Base-by-base conservation (phyloP, 2,329 filamentous ascomycete genomes). In the Ophiostoma montium region DNA sequence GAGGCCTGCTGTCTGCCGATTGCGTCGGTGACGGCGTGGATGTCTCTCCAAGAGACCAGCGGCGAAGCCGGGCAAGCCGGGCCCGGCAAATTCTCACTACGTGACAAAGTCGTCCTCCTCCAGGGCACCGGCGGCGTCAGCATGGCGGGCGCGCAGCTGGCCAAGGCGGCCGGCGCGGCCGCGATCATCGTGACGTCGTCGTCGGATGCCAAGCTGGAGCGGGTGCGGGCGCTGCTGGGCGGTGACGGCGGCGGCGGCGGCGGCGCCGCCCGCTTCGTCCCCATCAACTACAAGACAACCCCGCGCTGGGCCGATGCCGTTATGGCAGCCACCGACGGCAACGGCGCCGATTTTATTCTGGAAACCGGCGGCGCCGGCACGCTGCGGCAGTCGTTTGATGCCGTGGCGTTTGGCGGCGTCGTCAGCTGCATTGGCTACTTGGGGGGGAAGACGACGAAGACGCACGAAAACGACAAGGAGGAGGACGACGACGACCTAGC, bases 1-100 rank as follows among this genome's bases (percentile, higher is more conserved):
- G 76, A 83, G 61, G 80, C 76, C 0, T 67, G 68, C 18, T 77
- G 74, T 39, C 59, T 83, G 6, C 77, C 79, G 8, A 75, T 82
- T 52, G 77, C 78, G 0, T 70, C 69, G 1, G 68, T 82, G 30
- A 82, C 80, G 2, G 78, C 79, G 0, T 82, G 76, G 77, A 81
- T 78, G 74, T 67, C 74, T 9, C 66, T 84, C 46, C 66, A 38
- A 1, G 46, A n/a, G n/a, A n/a, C n/a, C n/a, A n/a, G 51, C 1
- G 35, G 49, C 7, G 27, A 35, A 12, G 41, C 27, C n/a, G 41
- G 23, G n/a, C n/a, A n/a, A n/a, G n/a, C n/a, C n/a, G n/a, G n/a
- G n/a, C n/a, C n/a, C n/a, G n/a, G n/a, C n/a, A n/a, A n/a, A n/a
- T n/a, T 19, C 41, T 32, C n/a, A 13, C 42, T 44, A n/a, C 10